Conservation (phyloP, 176 grass and related monocot species). For the Avena atlantica region DNA sequence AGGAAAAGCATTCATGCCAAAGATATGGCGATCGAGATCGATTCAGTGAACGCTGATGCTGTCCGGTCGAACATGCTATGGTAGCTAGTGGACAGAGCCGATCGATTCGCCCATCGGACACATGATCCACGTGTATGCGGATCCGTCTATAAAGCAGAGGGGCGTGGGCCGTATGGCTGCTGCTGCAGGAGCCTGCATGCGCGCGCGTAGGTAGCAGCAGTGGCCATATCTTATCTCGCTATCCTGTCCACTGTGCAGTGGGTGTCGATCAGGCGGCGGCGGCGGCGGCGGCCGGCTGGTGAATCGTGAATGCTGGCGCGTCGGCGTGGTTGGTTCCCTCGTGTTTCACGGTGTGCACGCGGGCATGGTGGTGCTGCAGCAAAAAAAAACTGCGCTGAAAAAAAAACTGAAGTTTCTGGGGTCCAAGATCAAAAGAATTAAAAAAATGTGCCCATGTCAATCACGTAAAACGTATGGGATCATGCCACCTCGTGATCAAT, state of each 20-base stretch:
- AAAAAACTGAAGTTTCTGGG: too few relatives aligned
- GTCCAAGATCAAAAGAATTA: too few relatives aligned
- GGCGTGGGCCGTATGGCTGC: background rate
- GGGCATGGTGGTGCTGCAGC: too few relatives aligned
- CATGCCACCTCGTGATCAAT: too few relatives aligned
- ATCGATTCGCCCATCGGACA: background rate
- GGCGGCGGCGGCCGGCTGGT: background rate
- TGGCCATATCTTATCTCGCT: background rate
- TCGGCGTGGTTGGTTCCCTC: too few relatives aligned
- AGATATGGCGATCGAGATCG: background rate
- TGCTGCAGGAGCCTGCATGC: background rate
- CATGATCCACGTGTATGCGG: background rate
- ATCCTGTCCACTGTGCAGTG: background rate
- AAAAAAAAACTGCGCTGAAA: too few relatives aligned
- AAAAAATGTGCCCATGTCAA: too few relatives aligned
- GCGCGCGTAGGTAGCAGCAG: background rate
- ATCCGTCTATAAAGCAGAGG: background rate
- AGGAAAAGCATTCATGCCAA: background rate
- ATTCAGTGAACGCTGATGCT: background rate
- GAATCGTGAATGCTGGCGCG: too few relatives aligned
- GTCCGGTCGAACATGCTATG: background rate
- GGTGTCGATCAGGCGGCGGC: background rate
- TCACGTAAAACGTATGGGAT: too few relatives aligned
- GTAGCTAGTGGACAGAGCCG: background rate
- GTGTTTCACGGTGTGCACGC: too few relatives aligned